Conservation (phyloP, 345 rosid genomes). For the Xanthoceras sorbifolium region DNA sequence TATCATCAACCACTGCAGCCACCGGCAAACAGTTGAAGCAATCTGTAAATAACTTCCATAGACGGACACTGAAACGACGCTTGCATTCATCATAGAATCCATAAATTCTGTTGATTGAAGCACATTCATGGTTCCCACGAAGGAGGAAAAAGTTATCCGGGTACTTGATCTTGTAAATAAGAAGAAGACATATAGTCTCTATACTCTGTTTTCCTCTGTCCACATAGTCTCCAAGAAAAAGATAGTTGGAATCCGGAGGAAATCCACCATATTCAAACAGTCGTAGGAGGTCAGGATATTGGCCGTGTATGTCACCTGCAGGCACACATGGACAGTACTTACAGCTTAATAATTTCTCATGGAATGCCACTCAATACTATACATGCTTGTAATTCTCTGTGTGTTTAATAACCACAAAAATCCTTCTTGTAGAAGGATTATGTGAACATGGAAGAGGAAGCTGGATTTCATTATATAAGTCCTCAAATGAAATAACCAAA, state of each 20-base stretch:
- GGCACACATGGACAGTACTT: not conserved
- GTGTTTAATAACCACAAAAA: too few species aligned
- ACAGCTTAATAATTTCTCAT: too few species aligned
- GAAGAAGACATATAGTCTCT: slow-evolving; percentile 52
- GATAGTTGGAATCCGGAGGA: slow-evolving; percentile 48
- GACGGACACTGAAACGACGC: slow-evolving; percentile 51
- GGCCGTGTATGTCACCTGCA: slow-evolving; percentile 53
- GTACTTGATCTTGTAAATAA: slow-evolving; percentile 53
- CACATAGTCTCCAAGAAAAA: slow-evolving; percentile 58
- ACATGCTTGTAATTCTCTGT: too few species aligned
- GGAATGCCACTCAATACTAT: too few species aligned
- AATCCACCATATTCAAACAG: slow-evolving; percentile 51
- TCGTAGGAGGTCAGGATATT: slow-evolving; percentile 48
- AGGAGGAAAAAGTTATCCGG: slow-evolving; percentile 53
- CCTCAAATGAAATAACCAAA: too few species aligned
- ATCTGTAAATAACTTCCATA: slow-evolving; percentile 52
- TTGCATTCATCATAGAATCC: slow-evolving; percentile 63
- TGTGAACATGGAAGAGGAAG: too few species aligned
- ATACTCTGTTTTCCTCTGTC: slow-evolving; percentile 59
- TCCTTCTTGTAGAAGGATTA: too few species aligned
- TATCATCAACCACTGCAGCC: slow-evolving; percentile 45
- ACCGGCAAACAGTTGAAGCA: slow-evolving; percentile 57
- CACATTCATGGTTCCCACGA: slow-evolving; percentile 55
- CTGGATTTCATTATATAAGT: too few species aligned
- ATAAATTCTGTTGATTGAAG: slow-evolving; percentile 56